A percentile compares a stretch with the other conserved stretches of the same genome.
Evolutionary conservation across 164 flowering plant species (phyloP).

Genomic region (Dillenia suffruticosa): DNA sequence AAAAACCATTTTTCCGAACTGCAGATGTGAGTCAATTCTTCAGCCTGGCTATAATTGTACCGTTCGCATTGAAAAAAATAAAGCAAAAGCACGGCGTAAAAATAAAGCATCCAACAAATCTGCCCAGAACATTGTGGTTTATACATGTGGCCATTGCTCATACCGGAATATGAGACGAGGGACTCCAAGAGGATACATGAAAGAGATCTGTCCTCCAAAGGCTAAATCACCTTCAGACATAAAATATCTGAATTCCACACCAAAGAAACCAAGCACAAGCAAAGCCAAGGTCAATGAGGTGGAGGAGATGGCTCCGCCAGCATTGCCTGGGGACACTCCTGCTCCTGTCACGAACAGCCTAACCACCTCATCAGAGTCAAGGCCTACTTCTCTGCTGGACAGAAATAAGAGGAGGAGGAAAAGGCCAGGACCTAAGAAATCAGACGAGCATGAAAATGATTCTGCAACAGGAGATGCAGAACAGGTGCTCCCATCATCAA

Average conservation of each 20-base stretch:
- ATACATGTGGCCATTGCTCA: constrained; percentile 69
- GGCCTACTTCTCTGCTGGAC: constrained; percentile 26
- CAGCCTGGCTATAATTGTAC: constrained; percentile 75
- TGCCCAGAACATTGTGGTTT: constrained; percentile 54
- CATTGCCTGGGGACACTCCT: constrained; percentile 6
- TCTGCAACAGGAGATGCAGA: constrained; percentile 19
- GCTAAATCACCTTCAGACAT: constrained; percentile 14
- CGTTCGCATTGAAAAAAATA: constrained; percentile 55
- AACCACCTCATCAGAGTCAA: constrained; percentile 28
- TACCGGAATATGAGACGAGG: constrained; percentile 62
- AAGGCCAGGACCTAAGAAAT: constrained; percentile 31
- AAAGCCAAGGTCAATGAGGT: constrained; percentile 3
- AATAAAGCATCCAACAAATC: constrained; percentile 21
- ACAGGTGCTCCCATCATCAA: constrained; percentile 14
- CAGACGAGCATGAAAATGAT: constrained; percentile 19
- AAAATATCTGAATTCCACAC: background rate
- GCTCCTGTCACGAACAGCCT: constrained; percentile 15
- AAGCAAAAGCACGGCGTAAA: constrained; percentile 24
- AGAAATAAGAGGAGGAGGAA: constrained; percentile 42
- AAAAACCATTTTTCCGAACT: constrained; percentile 5
- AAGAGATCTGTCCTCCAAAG: constrained; percentile 38
- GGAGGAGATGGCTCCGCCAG: constrained; percentile 6
- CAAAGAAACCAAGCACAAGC: background rate
- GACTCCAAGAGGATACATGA: constrained; percentile 58
- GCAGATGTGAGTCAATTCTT: constrained; percentile 81